These are phyloP conservation scores for Zymoseptoria tritici DNA, from an alignment of 2,329 filamentous ascomycete genomes.

Conservation along the genomic window DNA sequence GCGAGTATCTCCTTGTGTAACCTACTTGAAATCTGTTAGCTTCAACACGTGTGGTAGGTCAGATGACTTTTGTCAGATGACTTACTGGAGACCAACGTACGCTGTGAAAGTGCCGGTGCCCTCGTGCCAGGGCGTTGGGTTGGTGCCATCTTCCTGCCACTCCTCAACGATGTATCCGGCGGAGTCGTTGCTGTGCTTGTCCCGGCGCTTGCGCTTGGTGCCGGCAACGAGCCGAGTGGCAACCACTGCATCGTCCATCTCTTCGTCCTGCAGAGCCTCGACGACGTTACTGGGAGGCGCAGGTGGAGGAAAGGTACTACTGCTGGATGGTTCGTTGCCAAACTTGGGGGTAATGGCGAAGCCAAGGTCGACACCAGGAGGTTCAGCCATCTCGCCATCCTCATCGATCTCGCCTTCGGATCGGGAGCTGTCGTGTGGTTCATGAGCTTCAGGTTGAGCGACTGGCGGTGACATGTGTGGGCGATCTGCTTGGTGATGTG, in stretches of 20 bases:
- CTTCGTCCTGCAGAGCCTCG: background rate
- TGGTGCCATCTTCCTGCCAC: slow-evolving; percentile 35
- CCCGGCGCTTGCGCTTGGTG: slow-evolving; percentile 62
- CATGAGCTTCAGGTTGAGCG: no score
- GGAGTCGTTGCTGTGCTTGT: slow-evolving; percentile 7
- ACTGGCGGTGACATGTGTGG: background rate
- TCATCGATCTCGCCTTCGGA: slow-evolving; percentile 34
- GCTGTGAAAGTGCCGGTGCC: slow-evolving; percentile 39
- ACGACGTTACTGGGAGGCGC: background rate
- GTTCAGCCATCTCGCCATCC: slow-evolving; percentile 32
- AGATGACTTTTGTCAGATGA: slow-evolving; percentile 3
- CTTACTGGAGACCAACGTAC: slow-evolving; percentile 21
- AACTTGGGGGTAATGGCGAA: background rate
- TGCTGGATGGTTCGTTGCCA: slow-evolving; percentile 4
- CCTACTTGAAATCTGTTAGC: slow-evolving; percentile 39
- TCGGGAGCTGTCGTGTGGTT: slow-evolving; percentile 13
- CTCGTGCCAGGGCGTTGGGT: slow-evolving; percentile 56
- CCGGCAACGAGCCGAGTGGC: background rate
- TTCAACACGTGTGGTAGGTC: background rate
- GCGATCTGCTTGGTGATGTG: background rate
- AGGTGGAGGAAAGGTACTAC: slow-evolving; percentile 2
- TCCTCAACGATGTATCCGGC: slow-evolving; percentile 33
- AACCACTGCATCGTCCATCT: background rate
- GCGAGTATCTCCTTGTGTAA: slow-evolving; percentile 85
- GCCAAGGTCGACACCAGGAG: slow-evolving; percentile 1